Percentiles rank a stretch among this genome's conserved stretches.
These are phyloP conservation scores for Abrus pulchellus DNA, from an alignment of 306 rosid genomes.

Conservation along the genomic window DNA sequence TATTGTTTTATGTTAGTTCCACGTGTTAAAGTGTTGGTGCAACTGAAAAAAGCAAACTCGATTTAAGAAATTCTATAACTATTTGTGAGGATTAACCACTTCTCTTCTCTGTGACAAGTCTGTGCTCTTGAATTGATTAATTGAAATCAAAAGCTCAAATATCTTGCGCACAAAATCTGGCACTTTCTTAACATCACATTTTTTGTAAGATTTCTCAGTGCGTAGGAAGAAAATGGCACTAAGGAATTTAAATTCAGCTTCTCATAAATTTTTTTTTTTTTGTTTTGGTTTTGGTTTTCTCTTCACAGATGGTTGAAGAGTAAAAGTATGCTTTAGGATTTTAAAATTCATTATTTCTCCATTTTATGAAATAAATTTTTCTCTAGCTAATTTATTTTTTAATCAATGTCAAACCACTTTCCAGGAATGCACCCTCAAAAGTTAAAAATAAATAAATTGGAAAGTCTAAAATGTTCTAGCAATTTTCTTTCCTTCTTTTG, in stretches of 20 bases:
- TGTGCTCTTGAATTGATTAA: conserved; percentile 9
- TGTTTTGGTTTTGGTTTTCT: background rate
- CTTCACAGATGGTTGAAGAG: background rate
- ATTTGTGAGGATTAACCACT: background rate
- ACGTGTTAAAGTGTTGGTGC: background rate
- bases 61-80: conserved; percentile 12
- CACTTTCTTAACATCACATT: background rate
- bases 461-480: background rate
- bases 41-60: background rate
- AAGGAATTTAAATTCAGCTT: background rate
- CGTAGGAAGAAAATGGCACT: background rate
- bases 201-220: background rate
- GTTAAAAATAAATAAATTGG: background rate
- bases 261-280: background rate
- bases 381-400: background rate
- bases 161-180: background rate
- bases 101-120: conserved; percentile 1
- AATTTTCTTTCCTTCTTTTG: background rate
- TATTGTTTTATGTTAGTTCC: background rate
- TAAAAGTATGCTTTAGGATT: background rate
- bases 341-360: background rate
- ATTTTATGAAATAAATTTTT: background rate
- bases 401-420: background rate
- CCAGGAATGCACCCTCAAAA: conserved; percentile 14
- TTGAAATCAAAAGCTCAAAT: conserved; percentile 4